These are phyloP conservation scores for Hypoxylon sp. DNA, from an alignment of 2,329 filamentous ascomycete species.

Conservation along the genomic window DNA sequence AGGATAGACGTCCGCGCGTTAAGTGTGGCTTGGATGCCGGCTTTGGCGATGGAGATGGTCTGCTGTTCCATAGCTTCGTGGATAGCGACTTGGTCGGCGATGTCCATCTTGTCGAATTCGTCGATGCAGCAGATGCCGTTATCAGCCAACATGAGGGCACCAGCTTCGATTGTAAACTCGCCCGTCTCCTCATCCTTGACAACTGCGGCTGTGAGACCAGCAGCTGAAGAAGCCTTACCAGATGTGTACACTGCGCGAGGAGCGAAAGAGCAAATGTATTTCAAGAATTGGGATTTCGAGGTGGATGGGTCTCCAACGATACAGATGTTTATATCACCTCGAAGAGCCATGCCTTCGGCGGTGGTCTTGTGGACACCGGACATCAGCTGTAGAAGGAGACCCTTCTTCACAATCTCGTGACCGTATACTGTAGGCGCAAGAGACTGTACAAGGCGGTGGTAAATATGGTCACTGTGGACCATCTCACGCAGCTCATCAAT, in stretches of 20 bases:
- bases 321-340: conserved; percentile 99
- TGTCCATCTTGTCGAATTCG: conserved; percentile 99
- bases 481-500: conserved; percentile 93
- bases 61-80: conserved; percentile 99
- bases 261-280: conserved; percentile 97
- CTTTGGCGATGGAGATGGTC: conserved; percentile 98
- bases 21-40: conserved; percentile 96
- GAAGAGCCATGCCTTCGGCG: conserved; percentile 92
- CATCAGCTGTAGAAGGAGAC: conserved; percentile 92
- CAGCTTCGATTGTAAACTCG: conserved; percentile 98
- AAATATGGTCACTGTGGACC: conserved; percentile 97
- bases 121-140: conserved; percentile 99
- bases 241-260: conserved; percentile 97
- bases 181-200: conserved; percentile 99
- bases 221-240: conserved; percentile 96
- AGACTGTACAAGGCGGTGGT: conserved; percentile 90
- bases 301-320: conserved; percentile 97
- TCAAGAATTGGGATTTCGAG: conserved; percentile 97
- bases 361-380: conserved; percentile 95
- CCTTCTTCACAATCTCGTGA: conserved; percentile 98
- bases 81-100: conserved; percentile 96
- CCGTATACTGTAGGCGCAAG: conserved; percentile 98
- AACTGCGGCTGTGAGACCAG: conserved; percentile 96
- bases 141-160: conserved; percentile 96
- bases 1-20: conserved; percentile 97